These are phyloP conservation scores for Pythium aquatile DNA, from an alignment of 352 stramenopile species.

Conservation along the genomic window DNA sequence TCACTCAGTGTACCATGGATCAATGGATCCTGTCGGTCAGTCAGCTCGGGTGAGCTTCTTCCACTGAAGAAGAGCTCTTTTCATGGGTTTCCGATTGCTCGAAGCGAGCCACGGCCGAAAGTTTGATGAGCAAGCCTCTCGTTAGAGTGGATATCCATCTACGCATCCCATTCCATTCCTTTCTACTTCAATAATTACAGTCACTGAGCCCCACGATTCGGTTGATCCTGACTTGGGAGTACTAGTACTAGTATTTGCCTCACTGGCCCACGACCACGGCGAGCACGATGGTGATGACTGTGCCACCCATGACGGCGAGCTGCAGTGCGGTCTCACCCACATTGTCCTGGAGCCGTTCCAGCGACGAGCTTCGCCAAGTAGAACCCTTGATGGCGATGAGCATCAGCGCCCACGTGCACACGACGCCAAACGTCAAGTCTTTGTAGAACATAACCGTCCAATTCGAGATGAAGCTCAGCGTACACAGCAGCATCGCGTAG, in stretches of 20 bases:
- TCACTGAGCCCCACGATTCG: too few relatives aligned
- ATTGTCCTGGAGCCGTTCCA: slow-evolving; percentile 21
- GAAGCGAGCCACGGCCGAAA: too few relatives aligned
- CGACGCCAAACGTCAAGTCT: slow-evolving; percentile 15
- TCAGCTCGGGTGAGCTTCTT: too few relatives aligned
- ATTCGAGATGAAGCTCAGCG: slow-evolving; percentile 21
- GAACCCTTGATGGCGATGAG: slow-evolving; percentile 12
- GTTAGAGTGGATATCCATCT: too few relatives aligned
- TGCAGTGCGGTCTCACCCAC: slow-evolving; percentile 20
- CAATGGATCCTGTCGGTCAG: too few relatives aligned
- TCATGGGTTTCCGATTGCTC: too few relatives aligned
- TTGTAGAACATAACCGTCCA: slow-evolving; percentile 17
- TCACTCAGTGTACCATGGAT: neutral
- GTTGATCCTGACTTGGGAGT: too few relatives aligned
- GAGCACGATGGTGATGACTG: slow-evolving; percentile 19
- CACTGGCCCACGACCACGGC: slow-evolving; percentile 13
- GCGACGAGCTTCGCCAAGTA: slow-evolving; percentile 11
- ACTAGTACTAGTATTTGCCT: neutral
- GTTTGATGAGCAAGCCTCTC: too few relatives aligned
- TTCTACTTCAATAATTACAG: too few relatives aligned
- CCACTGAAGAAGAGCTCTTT: too few relatives aligned
- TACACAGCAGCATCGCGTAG: slow-evolving; percentile 18
- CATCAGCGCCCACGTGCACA: slow-evolving; percentile 13
- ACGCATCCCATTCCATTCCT: too few relatives aligned
- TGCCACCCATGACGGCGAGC: slow-evolving; percentile 14